Percentiles rank a stretch among this genome's conserved stretches.
These are phyloP conservation scores for Magnolia sinica DNA, from an alignment of 164 flowering plant genomes.

Conservation along the genomic window DNA sequence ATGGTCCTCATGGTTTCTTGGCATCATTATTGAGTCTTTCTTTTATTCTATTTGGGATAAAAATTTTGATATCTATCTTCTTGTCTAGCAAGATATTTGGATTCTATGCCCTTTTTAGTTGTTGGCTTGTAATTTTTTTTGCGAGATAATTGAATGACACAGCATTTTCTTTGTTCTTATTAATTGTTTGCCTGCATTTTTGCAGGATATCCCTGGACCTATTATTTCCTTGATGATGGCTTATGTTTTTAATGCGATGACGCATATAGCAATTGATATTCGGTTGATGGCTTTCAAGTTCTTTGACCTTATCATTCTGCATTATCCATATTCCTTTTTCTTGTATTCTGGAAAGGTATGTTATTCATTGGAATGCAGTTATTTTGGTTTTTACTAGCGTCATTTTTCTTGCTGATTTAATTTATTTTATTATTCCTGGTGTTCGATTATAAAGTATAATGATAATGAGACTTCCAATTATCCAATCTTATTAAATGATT, in stretches of 20 bases:
- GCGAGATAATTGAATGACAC: not conserved
- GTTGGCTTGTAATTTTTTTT: not conserved
- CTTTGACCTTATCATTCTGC: constrained; percentile 66
- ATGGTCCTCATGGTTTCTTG: not conserved
- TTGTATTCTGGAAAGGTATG: constrained; percentile 73
- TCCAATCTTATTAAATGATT: not conserved
- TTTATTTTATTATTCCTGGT: not conserved
- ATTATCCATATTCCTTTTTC: constrained; percentile 64
- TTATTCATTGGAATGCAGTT: not conserved
- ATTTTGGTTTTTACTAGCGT: not conserved
- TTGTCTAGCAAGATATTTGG: not conserved
- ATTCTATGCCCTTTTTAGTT: not conserved
- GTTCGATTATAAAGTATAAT: not conserved
- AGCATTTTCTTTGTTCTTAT: not conserved
- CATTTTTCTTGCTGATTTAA: not conserved
- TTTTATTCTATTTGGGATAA: not conserved
- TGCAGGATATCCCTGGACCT: constrained; percentile 70
- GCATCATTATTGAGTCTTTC: not conserved
- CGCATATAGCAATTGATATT: constrained; percentile 66
- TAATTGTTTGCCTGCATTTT: constrained; percentile 4
- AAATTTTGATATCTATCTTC: not conserved
- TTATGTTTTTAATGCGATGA: constrained; percentile 81
- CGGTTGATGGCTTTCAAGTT: constrained; percentile 89
- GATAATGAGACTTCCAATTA: not conserved
- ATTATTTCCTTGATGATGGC: constrained; percentile 66